A percentile compares a stretch with the other conserved stretches of the same genome.
Conservation (phyloP, 805 yeast genomes). For the Candida takata region DNA sequence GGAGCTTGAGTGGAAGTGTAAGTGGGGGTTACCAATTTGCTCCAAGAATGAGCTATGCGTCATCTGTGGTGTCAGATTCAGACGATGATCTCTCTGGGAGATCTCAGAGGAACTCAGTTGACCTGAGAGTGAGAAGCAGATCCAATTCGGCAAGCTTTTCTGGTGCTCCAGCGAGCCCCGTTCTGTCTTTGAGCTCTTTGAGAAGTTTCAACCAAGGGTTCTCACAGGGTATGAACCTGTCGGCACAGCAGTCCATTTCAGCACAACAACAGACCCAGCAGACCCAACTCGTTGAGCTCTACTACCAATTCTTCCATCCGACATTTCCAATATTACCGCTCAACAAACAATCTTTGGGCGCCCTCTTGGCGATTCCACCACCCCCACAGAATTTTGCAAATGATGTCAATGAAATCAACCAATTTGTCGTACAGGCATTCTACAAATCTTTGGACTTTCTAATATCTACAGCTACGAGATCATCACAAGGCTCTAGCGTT, state of each 20-base stretch:
- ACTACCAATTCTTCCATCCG: conserved; percentile 39
- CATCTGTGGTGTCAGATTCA: conserved; percentile 22
- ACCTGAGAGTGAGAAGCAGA: conserved; percentile 11
- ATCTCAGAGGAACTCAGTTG: conserved; percentile 20
- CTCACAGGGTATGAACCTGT: conserved; percentile 3
- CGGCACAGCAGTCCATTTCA: conserved; percentile 1
- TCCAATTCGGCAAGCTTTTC: conserved; percentile 15
- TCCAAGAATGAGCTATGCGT: conserved; percentile 13
- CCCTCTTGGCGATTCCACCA: conserved; percentile 13
- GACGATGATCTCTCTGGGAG: conserved; percentile 20
- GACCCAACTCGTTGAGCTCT: conserved; percentile 35
- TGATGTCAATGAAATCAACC: conserved; percentile 15
- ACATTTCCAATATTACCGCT: conserved; percentile 32
- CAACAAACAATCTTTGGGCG: conserved; percentile 20
- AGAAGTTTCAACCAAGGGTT: conserved; percentile 16
- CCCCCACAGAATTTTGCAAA: conserved; percentile 11
- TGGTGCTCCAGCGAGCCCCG: conserved; percentile 17
- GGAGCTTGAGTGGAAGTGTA: neutral
- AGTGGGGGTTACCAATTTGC: conserved; percentile 3
- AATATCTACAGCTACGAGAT: conserved; percentile 10
- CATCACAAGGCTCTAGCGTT: conserved; percentile 1
- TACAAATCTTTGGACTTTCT: conserved; percentile 17
- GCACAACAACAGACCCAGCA: conserved; percentile 6
- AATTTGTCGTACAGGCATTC: conserved; percentile 13
- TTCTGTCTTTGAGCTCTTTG: conserved; percentile 17